Conservation (phyloP, 2,329 filamentous ascomycete genomes). For the Xylaria sp. region DNA sequence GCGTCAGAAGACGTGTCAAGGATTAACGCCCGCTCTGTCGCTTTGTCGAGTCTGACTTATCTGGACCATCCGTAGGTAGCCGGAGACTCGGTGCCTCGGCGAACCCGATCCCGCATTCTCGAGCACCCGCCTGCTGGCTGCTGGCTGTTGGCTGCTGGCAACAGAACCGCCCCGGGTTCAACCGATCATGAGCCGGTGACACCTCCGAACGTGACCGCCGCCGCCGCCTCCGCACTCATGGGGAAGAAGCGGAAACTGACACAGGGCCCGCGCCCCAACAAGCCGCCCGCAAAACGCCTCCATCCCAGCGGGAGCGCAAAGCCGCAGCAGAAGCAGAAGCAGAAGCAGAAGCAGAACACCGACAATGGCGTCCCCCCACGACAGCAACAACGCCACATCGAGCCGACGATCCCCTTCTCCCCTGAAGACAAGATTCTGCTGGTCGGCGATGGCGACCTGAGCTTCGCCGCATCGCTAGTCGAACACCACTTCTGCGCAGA, state of each 20-base stretch:
- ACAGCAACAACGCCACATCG: constrained; percentile 41
- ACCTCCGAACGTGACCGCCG: neutral
- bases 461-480: constrained; percentile 72
- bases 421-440: constrained; percentile 72
- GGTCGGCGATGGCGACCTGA: constrained; percentile 81
- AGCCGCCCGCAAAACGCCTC: constrained; percentile 24
- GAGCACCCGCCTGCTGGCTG: neutral
- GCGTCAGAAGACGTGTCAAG: constrained; percentile 7
- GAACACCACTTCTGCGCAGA: constrained; percentile 68
- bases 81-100: neutral
- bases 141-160: too few species aligned
- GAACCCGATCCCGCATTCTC: neutral
- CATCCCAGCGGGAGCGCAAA: constrained; percentile 17
- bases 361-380: constrained; percentile 20
- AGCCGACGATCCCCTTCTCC: constrained; percentile 70
- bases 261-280: constrained; percentile 28
- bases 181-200: constrained; percentile 33
- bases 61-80: neutral
- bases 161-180: neutral
- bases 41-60: neutral
- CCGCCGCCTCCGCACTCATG: constrained; percentile 43
- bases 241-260: constrained; percentile 49
- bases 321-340: constrained; percentile 23
- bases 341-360: constrained; percentile 3
- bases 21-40: neutral